Percentiles rank a stretch among this genome's conserved stretches.
Conservation (phyloP, 2,329 filamentous ascomycete genomes). For the Gliomastix tumulicola region DNA sequence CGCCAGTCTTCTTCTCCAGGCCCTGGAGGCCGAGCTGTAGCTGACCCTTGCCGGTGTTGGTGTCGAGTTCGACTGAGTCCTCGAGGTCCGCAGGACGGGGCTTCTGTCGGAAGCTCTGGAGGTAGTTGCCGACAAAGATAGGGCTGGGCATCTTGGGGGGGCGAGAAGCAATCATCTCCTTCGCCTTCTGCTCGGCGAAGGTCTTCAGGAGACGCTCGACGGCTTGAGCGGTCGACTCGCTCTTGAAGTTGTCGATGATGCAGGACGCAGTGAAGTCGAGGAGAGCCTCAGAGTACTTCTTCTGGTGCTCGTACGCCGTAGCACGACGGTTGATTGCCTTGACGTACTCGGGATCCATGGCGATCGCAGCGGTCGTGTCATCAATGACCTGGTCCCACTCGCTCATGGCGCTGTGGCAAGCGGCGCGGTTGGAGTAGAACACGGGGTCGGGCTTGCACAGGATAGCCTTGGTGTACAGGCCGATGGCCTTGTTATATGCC, state of each 20-base stretch:
- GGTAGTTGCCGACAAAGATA: conserved; percentile 96
- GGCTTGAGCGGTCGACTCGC: conserved; percentile 77
- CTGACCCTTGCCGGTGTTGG: conserved; percentile 77
- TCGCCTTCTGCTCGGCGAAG: conserved; percentile 90
- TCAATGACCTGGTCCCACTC: conserved; percentile 96
- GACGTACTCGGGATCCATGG: conserved; percentile 90
- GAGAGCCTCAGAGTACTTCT: conserved; percentile 86
- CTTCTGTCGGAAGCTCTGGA: conserved; percentile 92
- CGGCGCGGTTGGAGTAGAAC: conserved; percentile 97
- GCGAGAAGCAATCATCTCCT: conserved; percentile 82
- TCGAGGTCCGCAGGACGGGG: conserved; percentile 75
- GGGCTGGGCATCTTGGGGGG: conserved; percentile 84
- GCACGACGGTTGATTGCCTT: conserved; percentile 96
- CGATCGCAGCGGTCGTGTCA: conserved; percentile 91
- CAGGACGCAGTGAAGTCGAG: conserved; percentile 98
- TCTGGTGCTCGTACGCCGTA: conserved; percentile 91
- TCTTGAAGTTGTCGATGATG: conserved; percentile 97
- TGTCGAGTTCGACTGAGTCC: conserved; percentile 68
- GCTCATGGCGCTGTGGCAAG: conserved; percentile 89
- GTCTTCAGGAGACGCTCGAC: conserved; percentile 94
- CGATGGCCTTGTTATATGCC: conserved; percentile 89
- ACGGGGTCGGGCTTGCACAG: conserved; percentile 95
- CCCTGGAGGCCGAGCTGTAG: conserved; percentile 76
- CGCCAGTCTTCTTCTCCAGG: conserved; percentile 78
- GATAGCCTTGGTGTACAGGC: conserved; percentile 92